phyloP scores from a whole-genome alignment of 352 stramenopile species.

The Pythium grandisporangium region DNA sequence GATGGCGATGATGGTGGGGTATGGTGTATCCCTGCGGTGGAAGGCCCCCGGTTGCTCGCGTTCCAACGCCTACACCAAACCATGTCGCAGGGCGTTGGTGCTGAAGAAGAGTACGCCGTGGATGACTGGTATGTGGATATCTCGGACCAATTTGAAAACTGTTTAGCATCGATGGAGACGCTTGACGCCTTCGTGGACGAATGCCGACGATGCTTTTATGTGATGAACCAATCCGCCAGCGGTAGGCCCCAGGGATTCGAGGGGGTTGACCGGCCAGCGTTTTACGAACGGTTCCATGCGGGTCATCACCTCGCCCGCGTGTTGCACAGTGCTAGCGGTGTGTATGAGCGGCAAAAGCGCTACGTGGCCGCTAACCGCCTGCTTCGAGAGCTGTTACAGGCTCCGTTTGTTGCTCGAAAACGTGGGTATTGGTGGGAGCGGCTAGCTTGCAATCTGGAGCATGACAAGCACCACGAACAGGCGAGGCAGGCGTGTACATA shows the following conservation, averaged over 20 bases:
- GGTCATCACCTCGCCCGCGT: constrained; percentile 59
- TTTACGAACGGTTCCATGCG: constrained; percentile 59
- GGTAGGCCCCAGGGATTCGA: background rate
- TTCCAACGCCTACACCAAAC: background rate
- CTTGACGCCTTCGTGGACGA: constrained; percentile 59
- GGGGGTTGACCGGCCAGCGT: constrained; percentile 12
- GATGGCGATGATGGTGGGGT: background rate
- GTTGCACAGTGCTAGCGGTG: constrained; percentile 32
- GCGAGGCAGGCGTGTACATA: constrained; percentile 34
- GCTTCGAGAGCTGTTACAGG: constrained; percentile 51
- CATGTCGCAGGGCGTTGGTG: background rate
- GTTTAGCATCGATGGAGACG: constrained; percentile 26
- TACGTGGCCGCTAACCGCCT: constrained; percentile 60
- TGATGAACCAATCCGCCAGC: constrained; percentile 7
- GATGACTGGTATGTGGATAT: constrained; percentile 39
- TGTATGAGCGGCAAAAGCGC: constrained; percentile 75
- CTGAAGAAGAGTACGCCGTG: constrained; percentile 2
- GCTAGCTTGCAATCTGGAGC: constrained; percentile 63
- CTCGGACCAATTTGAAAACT: constrained; percentile 37
- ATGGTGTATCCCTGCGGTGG: too few relatives aligned
- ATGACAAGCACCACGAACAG: constrained; percentile 52
- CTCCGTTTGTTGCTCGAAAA: constrained; percentile 47
- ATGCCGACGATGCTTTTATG: constrained; percentile 30
- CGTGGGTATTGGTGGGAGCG: constrained; percentile 69
- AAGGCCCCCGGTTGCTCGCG: background rate